Base-by-base conservation (phyloP, 2,329 filamentous ascomycete genomes). In the Cryphonectria parasitica region DNA sequence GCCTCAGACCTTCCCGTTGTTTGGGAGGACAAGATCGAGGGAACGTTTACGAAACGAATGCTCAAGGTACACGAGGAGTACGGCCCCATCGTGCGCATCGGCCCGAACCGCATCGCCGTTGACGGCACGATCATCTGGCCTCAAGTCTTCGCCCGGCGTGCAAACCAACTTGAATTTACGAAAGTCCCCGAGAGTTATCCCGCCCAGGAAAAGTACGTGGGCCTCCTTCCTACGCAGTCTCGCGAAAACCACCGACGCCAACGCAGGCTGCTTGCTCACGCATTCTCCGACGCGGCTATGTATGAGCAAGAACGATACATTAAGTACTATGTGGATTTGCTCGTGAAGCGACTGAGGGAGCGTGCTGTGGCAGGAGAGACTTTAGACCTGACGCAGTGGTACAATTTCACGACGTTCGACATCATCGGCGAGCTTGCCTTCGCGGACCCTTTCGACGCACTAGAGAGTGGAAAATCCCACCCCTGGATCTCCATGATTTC, bases 401-500 rank as follows among this genome's bases (percentile, higher is more conserved):
- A 75, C 72, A 80, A 81, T 36, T 81, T 76, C 73, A 75, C 78
- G 0, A 78, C 81, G 13, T 82, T 77, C 63, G 76, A 77, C 70
- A 73, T 79, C n/a, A 77, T 80, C 70, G 74, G 75, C 25, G 73
- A 75, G 61, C 74, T 79, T 52, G 78, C 81, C 0, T 84, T 84
- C 72, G 83, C 82, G 10, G 80, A 83, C 66, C 78, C 80, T 1
- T 83, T 82, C 73, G 76, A 77, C n/a, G 78, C 76, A 69, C 73
- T 82, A 2, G 72, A 76, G 56, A 72, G 74, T 58, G 77, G 75
- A 71, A 56, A 43, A 61, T 75, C 74, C 58, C 71, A 75, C 52
- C 75, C 74, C 60, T 81, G 79, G 79, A 73, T 76, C 28, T 2
- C 52, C 13, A 56, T 56, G 52, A 56, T 56, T 3, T 28, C 15